Conservation (phyloP, 805 yeast species). For the Barnettozyma sp. region DNA sequence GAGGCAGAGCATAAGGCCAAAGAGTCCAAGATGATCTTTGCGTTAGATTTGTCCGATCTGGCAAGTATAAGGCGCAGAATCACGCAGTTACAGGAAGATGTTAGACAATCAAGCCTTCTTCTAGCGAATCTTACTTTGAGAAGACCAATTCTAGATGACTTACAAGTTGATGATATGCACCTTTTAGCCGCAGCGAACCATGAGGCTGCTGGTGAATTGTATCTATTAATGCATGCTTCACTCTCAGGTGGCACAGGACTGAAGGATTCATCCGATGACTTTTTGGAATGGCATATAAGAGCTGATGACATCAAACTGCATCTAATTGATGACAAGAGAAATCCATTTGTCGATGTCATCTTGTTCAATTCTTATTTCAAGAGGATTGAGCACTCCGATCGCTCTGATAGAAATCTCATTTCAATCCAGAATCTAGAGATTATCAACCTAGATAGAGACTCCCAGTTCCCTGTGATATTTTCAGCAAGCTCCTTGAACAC, state of each 20-base stretch:
- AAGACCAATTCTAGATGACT: slow-evolving; percentile 43
- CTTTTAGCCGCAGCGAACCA: slow-evolving; percentile 32
- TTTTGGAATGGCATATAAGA: slow-evolving; percentile 52
- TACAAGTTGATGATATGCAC: slow-evolving; percentile 38
- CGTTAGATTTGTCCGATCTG: slow-evolving; percentile 63
- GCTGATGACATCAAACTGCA: slow-evolving; percentile 70
- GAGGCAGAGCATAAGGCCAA: slow-evolving; percentile 49
- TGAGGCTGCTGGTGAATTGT: slow-evolving; percentile 35
- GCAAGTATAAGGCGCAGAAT: slow-evolving; percentile 42
- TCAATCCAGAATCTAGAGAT: slow-evolving; percentile 60
- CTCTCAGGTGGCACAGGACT: slow-evolving; percentile 27
- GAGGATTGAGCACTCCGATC: slow-evolving; percentile 56
- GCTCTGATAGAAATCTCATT: slow-evolving; percentile 57
- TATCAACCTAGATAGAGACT: slow-evolving; percentile 49
- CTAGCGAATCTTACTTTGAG: slow-evolving; percentile 43
- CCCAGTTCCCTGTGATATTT: slow-evolving; percentile 65
- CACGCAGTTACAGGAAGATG: slow-evolving; percentile 40
- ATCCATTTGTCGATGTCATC: slow-evolving; percentile 65
- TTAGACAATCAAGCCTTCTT: slow-evolving; percentile 35
- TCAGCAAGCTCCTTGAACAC: slow-evolving; percentile 35
- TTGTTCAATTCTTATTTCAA: slow-evolving; percentile 54
- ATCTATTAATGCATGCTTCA: slow-evolving; percentile 39
- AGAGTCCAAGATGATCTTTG: slow-evolving; percentile 58
- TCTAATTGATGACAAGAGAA: slow-evolving; percentile 50
- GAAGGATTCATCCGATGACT: slow-evolving; percentile 28